These are phyloP conservation scores for Aristolochia contorta DNA, from an alignment of 164 flowering plant genomes.

Conservation along the genomic window DNA sequence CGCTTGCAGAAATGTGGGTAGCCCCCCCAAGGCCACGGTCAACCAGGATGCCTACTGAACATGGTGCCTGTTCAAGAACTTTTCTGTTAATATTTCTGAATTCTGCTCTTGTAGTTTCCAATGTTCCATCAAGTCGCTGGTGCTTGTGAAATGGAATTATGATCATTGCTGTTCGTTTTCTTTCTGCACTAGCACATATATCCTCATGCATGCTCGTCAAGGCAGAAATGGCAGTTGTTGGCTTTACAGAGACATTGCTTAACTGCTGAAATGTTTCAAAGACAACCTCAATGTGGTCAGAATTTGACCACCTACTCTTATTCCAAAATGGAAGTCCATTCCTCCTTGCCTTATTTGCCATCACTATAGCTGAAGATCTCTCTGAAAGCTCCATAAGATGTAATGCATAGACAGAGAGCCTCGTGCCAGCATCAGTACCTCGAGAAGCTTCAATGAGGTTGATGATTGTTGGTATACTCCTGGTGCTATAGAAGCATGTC, in stretches of 20 bases:
- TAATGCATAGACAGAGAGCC: slow-evolving; percentile 46
- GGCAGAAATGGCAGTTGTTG: slow-evolving; percentile 46
- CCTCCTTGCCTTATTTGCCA: slow-evolving; percentile 58
- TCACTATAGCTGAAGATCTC: slow-evolving; percentile 59
- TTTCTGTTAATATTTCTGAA: slow-evolving; percentile 21
- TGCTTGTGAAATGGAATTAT: slow-evolving; percentile 40
- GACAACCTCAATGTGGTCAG: slow-evolving; percentile 41
- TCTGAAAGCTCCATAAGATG: slow-evolving; percentile 69
- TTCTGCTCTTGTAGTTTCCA: slow-evolving; percentile 22
- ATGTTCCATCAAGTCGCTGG: slow-evolving; percentile 28
- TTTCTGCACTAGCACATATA: slow-evolving; percentile 33
- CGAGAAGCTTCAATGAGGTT: slow-evolving; percentile 58
- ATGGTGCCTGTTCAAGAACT: slow-evolving; percentile 26
- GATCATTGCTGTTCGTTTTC: slow-evolving; percentile 30
- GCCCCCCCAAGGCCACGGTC: slow-evolving; percentile 42
- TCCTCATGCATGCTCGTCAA: slow-evolving; percentile 33
- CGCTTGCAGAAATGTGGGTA: slow-evolving; percentile 30
- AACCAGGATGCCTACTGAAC: slow-evolving; percentile 35
- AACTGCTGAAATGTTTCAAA: slow-evolving; percentile 53
- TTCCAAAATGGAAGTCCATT: slow-evolving; percentile 73
- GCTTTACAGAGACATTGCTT: slow-evolving; percentile 40
- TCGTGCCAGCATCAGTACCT: slow-evolving; percentile 28
- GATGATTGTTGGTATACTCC: slow-evolving; percentile 41
- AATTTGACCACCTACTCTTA: slow-evolving; percentile 14
- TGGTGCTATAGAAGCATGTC: slow-evolving; percentile 45